These are phyloP conservation scores for Phycomyces nitens DNA, from an alignment of 192 early-diverging fungal genomes.

Conservation along the genomic window DNA sequence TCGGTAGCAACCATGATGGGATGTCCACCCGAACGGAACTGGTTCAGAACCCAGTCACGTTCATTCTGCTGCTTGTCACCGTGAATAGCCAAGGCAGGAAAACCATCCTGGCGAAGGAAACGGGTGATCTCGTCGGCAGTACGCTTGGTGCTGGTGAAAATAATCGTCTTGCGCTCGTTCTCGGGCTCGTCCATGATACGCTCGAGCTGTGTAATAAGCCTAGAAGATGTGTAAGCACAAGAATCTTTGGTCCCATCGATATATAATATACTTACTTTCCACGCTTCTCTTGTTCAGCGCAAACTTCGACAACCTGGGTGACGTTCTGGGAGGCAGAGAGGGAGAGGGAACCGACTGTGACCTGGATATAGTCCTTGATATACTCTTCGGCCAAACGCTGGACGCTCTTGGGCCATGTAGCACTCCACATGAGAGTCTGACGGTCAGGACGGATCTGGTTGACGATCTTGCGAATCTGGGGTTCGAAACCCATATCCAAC, in stretches of 20 bases:
- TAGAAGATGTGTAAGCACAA: constrained; percentile 14
- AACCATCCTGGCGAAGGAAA: constrained; percentile 85
- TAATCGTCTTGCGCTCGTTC: constrained; percentile 84
- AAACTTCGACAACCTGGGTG: constrained; percentile 88
- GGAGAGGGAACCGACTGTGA: constrained; percentile 92
- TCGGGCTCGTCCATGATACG: constrained; percentile 70
- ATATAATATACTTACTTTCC: constrained; percentile 49
- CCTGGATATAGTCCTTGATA: constrained; percentile 90
- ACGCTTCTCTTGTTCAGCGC: constrained; percentile 82
- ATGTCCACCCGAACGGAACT: constrained; percentile 84
- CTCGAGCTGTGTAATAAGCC: constrained; percentile 77
- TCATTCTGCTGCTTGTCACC: constrained; percentile 95
- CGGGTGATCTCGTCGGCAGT: constrained; percentile 87
- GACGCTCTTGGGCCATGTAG: constrained; percentile 98
- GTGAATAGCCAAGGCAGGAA: constrained; percentile 91
- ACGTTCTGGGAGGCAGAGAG: constrained; percentile 92
- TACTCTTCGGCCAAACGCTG: constrained; percentile 89
- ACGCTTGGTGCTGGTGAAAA: constrained; percentile 95
- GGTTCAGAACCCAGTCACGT: constrained; percentile 92
- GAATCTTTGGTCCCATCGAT: too few relatives aligned
- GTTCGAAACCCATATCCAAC: constrained; percentile 99
- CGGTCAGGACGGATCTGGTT: constrained; percentile 96
- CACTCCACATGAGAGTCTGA: constrained; percentile 99
- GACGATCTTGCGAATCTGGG: constrained; percentile 96
- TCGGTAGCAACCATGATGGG: constrained; percentile 99